A percentile compares a stretch with the other conserved stretches of the same genome.
These are phyloP conservation scores for Coemansia sp. DNA, from an alignment of 371 early-diverging fungal species.

Conservation along the genomic window DNA sequence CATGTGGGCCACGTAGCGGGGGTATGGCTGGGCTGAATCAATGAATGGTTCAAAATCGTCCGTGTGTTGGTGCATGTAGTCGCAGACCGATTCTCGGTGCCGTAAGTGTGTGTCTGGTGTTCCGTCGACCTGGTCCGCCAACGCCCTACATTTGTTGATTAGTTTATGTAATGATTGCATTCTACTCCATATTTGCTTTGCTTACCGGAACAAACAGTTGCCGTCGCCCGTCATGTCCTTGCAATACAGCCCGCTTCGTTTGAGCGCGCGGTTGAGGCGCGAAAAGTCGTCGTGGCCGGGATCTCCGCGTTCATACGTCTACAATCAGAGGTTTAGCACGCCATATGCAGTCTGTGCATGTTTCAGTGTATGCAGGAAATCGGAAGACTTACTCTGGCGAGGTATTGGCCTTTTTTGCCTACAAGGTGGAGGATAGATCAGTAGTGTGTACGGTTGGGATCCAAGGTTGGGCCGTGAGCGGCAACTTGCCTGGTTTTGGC, in stretches of 20 bases:
- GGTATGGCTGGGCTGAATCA: slow-evolving; percentile 66
- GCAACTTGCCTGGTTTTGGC: background rate
- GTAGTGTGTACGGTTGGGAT: too few relatives aligned
- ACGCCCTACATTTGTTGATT: slow-evolving; percentile 53
- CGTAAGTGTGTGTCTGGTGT: slow-evolving; percentile 58
- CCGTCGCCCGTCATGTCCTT: slow-evolving; percentile 82
- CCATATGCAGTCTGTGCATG: background rate
- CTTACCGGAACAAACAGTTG: slow-evolving; percentile 78
- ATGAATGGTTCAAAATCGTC: slow-evolving; percentile 74
- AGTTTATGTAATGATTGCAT: too few relatives aligned
- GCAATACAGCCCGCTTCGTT: slow-evolving; percentile 57
- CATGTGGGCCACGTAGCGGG: slow-evolving; percentile 70
- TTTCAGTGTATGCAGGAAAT: background rate
- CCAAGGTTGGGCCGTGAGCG: too few relatives aligned
- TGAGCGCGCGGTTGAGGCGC: slow-evolving; percentile 44
- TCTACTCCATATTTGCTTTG: too few relatives aligned
- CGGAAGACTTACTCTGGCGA: slow-evolving; percentile 1
- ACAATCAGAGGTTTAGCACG: background rate
- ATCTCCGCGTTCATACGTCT: slow-evolving; percentile 1
- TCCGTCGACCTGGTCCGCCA: slow-evolving; percentile 75
- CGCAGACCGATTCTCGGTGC: slow-evolving; percentile 64
- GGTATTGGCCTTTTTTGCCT: background rate
- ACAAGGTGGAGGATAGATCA: background rate
- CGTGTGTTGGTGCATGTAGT: slow-evolving; percentile 62
- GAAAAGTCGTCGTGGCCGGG: slow-evolving; percentile 33